Conservation (phyloP, 164 flowering plant species). For the Chloranthus sessilifolius region DNA sequence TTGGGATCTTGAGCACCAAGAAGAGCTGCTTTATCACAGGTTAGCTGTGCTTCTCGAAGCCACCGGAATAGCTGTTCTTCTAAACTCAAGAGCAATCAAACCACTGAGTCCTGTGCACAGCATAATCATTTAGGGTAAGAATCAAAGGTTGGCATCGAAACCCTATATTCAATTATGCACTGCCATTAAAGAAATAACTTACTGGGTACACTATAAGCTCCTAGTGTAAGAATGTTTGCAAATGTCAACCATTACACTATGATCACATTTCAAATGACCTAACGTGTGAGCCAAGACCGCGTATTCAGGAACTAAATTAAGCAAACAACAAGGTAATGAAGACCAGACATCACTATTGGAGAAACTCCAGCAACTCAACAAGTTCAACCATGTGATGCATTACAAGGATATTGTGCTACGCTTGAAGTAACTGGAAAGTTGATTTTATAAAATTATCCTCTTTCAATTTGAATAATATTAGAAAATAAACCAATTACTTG, state of each 20-base stretch:
- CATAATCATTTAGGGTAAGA: background rate
- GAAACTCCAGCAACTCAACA: too few relatives aligned
- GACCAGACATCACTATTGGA: too few relatives aligned
- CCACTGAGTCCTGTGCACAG: conserved; percentile 64
- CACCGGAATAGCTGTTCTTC: conserved; percentile 90
- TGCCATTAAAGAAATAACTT: too few relatives aligned
- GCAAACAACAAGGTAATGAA: too few relatives aligned
- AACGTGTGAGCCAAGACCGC: conserved; percentile 97
- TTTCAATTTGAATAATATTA: too few relatives aligned
- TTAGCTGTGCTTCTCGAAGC: conserved; percentile 95
- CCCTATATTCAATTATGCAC: too few relatives aligned
- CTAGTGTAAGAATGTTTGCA: conserved; percentile 88
- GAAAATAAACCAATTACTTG: too few relatives aligned
- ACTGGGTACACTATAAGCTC: conserved; percentile 90
- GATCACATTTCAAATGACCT: conserved; percentile 98
- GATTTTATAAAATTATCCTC: too few relatives aligned
- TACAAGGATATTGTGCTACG: too few relatives aligned
- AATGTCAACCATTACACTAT: conserved; percentile 96
- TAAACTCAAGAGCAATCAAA: conserved; percentile 64
- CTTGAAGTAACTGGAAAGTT: too few relatives aligned
- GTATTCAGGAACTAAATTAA: conserved; percentile 25
- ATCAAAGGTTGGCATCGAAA: too few relatives aligned
- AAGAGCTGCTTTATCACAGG: conserved; percentile 97
- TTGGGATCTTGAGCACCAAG: conserved; percentile 95
- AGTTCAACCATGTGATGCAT: too few relatives aligned